Conservation (phyloP, 2,329 filamentous ascomycete genomes). For the Rutstroemia sp. region DNA sequence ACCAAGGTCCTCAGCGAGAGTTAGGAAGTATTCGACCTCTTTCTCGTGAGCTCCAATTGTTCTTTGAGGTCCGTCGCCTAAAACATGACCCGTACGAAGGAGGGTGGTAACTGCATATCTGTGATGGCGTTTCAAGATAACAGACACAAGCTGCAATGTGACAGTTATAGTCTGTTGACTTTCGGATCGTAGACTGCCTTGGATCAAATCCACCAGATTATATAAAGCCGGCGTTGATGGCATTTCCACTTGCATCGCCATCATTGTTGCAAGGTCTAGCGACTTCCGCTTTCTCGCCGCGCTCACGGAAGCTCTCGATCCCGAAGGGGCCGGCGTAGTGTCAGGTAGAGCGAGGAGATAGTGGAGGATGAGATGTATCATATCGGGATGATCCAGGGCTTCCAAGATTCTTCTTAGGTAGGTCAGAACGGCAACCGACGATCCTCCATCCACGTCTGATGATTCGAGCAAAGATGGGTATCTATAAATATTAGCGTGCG, state of each 20-base stretch:
- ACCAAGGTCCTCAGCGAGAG: slow-evolving; percentile 60
- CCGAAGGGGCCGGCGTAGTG: slow-evolving; percentile 26
- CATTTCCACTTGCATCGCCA: slow-evolving; percentile 66
- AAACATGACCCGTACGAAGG: slow-evolving; percentile 56
- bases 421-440: slow-evolving; percentile 89
- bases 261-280: slow-evolving; percentile 74
- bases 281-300: slow-evolving; percentile 79
- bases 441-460: slow-evolving; percentile 93
- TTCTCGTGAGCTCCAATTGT: slow-evolving; percentile 69
- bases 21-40: slow-evolving; percentile 66
- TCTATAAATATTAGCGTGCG: slow-evolving; percentile 38
- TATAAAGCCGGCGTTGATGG: slow-evolving; percentile 78
- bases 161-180: slow-evolving; percentile 87
- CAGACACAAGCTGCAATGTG: slow-evolving; percentile 78
- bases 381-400: slow-evolving; percentile 83
- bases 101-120: slow-evolving; percentile 75
- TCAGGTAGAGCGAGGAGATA: slow-evolving; percentile 83
- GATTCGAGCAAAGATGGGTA: slow-evolving; percentile 95
- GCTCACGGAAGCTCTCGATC: slow-evolving; percentile 47
- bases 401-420: slow-evolving; percentile 89
- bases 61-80: slow-evolving; percentile 47
- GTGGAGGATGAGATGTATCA: slow-evolving; percentile 88
- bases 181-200: slow-evolving; percentile 74
- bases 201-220: slow-evolving; percentile 84
- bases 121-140: slow-evolving; percentile 81